A percentile compares a stretch with the other conserved stretches of the same genome.
Evolutionary conservation across 2,329 filamentous ascomycete genomes (phyloP).

Genomic region (Fusarium pilosicola): DNA sequence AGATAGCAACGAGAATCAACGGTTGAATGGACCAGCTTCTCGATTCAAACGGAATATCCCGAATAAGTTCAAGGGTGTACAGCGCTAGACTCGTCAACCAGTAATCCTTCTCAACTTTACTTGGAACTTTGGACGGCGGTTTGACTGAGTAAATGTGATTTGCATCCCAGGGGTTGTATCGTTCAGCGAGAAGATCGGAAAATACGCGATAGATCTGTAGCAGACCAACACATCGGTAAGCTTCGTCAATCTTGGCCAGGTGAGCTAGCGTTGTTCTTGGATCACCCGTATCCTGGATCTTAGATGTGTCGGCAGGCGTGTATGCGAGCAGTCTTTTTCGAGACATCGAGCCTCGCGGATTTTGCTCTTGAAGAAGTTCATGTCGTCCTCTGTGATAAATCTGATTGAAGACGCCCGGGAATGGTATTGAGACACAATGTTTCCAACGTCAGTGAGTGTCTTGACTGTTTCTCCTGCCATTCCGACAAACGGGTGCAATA

Average conservation of each 20-base stretch:
- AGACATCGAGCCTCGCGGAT: background rate
- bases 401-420: background rate
- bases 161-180: background rate
- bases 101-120: background rate
- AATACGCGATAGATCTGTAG: background rate
- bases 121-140: background rate
- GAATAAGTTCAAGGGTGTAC: background rate
- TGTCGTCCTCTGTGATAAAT: background rate
- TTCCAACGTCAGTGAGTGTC: background rate
- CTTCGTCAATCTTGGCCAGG: background rate
- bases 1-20: background rate
- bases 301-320: background rate
- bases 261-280: background rate
- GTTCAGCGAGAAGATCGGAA: background rate
- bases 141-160: background rate
- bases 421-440: background rate
- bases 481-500: background rate
- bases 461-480: background rate
- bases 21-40: background rate
- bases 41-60: background rate
- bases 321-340: background rate
- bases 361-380: background rate
- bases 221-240: background rate
- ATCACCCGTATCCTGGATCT: background rate
- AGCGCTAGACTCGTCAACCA: background rate